Evolutionary conservation across 768 basidiomycete species (phyloP), one percentile per base, ranked within the genome.

Genomic region (Pleurotus platypus): DNA sequence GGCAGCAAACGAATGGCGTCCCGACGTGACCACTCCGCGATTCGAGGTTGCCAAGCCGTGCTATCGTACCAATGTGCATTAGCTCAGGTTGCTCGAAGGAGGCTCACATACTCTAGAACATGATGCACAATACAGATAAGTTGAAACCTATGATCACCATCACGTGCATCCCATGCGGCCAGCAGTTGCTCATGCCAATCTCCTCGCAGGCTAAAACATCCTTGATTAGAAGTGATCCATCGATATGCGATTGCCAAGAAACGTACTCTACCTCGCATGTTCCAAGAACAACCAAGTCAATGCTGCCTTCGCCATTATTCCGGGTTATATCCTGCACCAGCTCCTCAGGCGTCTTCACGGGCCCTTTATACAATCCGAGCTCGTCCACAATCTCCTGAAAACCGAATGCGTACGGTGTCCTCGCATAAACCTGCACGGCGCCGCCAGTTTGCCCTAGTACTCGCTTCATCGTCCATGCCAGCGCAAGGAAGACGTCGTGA

Each of bases 191-290:
- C 59, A 5, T 62, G 62, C 66, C 67, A 61, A 15, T 66, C 58
- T 12, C 55, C 55, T 26, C 72, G 63, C 30, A 69, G 58, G 46
- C 69, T 69, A 30, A 13, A 16, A 27, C 39, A 20, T 42, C 13
- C 15, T 16, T n/a, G 13, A 26, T 53, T 26, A 54, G 12, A 35
- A 42, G 38, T 15, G 22, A 54, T 42, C 27, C 11, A 35, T 24
- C 18, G 15, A 40, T 11, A 22, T 8, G 39, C 30, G 48, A 22
- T 8, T 27, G n/a, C 38, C 27, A 22, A 12, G 49, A 42, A 37
- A 61, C 73, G 58, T 50, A 77, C 76, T 78, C 76, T 18, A 73
- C 54, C 60, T 78, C 77, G 61, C 77, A 78, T n/a, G 75, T 77
- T n/a, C 76, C 76, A 1, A 77, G 63, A 5, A 77, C 61, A 16